Evolutionary conservation across 1,139 yeast genomes (phyloP), one percentile per base, ranked within the genome.

Genomic region (Geotrichum phurueaensis): DNA sequence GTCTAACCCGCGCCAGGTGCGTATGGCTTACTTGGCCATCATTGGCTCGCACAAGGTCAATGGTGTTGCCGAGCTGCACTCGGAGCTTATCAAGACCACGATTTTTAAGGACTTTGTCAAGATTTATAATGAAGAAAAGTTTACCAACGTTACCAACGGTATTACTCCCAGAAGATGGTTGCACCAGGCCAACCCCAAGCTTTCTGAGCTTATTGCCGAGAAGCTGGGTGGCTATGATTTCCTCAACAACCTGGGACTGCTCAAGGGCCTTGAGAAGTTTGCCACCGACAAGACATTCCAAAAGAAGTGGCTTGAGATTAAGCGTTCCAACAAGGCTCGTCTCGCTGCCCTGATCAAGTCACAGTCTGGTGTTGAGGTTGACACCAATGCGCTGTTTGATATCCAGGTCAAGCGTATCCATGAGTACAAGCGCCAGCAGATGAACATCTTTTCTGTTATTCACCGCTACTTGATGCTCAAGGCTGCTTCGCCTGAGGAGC

Each of bases 81-180:
- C 96, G 39, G 96, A 91, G 73, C 82, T 91, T 72, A 89, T 91
- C 72, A 87, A 83, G 73, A 88, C 96, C 50, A 90, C 97, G 6
- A 89, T 91, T 69, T 91, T 91, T 78, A 87, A 86, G 73, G 97
- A 91, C 75, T 91, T 91, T 73, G 97, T 91, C 63, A 81, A 80
- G 65, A 81, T 91, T 53, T 90, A 83, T 68, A 97, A 97, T 53
- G 72, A 81, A 43, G 89, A 88, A 65, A 89, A 88, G 75, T 91
- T 91, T 74, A 88, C 89, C 63, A 91, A 91, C 70, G 97, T 91
- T 63, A 91, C 98, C 59, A 92, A 92, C 74, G 97, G 97, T 77
- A 85, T 91, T 70, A 92, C 97, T 4, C 97, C 97, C 68, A 85
- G 98, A 79, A 86, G 97, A 77, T 91, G 98, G 98, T 81, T 91